Base-by-base conservation (phyloP, 2,329 filamentous ascomycete genomes). In the Apiospora marii region DNA sequence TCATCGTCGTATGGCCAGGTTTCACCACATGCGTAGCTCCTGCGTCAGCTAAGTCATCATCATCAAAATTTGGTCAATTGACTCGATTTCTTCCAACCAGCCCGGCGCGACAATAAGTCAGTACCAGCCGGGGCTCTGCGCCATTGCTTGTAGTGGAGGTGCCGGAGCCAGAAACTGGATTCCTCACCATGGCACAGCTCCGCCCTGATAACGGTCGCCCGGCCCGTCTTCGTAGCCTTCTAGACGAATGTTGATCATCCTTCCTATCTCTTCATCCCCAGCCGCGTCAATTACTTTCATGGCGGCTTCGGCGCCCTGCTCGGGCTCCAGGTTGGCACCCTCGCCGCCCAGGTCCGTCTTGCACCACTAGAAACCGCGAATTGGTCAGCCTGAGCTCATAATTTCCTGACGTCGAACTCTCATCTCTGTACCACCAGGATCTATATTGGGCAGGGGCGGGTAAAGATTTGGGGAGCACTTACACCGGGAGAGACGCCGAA, bases 401-500 rank as follows among this genome's bases (percentile, higher is more conserved):
- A 19, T 30, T 13, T 4, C 12, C 12, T 30, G 14, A 4, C 12
- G 14, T 16, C 51, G 7, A 3, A 1, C 14, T 68, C 16, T 19
- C 34, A 44, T 46, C n/a, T n/a, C n/a, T n/a, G n/a, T n/a, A n/a
- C n/a, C n/a, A n/a, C n/a, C n/a, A n/a, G n/a, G n/a, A n/a, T n/a
- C n/a, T n/a, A n/a, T n/a, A n/a, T n/a, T n/a, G n/a, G n/a, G n/a
- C n/a, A n/a, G n/a, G 4, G 16, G 24, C 19, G 3, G 30, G 43
- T 27, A 53, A 69, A 14, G 27, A 64, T 37, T 3, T 19, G 24
- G 34, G 24, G 34, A 30, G 19, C 30, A 46, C 83, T 70, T 81
- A 87, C 85, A 1, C 86, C 86, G 8, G 86, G 87, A 30, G 78
- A 83, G 7, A 87, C 67, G 0, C 82, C 80, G n/a, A 87, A 75